A percentile compares a stretch with the other conserved stretches of the same genome.
phyloP scores from a whole-genome alignment of 208 protist genomes.

The Crithidia fasciculata region DNA sequence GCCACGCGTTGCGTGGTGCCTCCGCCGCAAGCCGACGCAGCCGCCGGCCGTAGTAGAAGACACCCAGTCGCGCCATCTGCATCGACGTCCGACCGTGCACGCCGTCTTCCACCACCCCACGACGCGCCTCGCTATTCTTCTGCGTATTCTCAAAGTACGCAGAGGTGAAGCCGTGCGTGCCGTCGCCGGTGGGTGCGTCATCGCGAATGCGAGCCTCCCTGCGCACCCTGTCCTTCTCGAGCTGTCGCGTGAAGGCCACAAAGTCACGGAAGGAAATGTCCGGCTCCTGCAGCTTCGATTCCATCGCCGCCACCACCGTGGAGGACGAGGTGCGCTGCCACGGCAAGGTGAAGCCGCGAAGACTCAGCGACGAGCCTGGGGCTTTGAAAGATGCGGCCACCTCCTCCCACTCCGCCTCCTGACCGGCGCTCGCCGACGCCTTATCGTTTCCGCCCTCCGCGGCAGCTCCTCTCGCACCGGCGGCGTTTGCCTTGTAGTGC shows the following conservation, averaged over 20 bases:
- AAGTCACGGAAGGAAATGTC: constrained; percentile 47
- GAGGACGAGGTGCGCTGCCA: constrained; percentile 65
- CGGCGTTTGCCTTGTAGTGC: constrained; percentile 8
- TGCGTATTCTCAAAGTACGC: constrained; percentile 63
- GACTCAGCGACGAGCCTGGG: constrained; percentile 64
- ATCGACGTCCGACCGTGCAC: not conserved
- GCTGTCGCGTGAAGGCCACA: constrained; percentile 39
- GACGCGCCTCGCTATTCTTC: constrained; percentile 14
- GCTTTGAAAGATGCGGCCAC: constrained; percentile 57
- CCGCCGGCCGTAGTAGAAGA: constrained; percentile 34
- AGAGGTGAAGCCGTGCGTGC: constrained; percentile 76
- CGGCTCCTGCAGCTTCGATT: constrained; percentile 30
- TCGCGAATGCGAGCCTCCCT: constrained; percentile 38
- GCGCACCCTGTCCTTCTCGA: constrained; percentile 31
- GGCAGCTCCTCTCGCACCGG: not conserved
- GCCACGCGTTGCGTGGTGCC: constrained; percentile 33
- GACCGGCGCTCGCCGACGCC: not conserved
- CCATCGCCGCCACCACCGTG: constrained; percentile 26
- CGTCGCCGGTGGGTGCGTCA: constrained; percentile 43
- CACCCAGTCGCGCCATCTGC: constrained; percentile 23
- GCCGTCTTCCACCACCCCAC: not conserved
- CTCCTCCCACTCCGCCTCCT: constrained; percentile 32
- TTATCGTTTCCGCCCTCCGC: not conserved
- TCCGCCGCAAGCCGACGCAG: constrained; percentile 6
- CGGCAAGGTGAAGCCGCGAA: constrained; percentile 62